Base-by-base conservation (phyloP, 495 filamentous ascomycete species). In the Baudoinia panamericana region DNA sequence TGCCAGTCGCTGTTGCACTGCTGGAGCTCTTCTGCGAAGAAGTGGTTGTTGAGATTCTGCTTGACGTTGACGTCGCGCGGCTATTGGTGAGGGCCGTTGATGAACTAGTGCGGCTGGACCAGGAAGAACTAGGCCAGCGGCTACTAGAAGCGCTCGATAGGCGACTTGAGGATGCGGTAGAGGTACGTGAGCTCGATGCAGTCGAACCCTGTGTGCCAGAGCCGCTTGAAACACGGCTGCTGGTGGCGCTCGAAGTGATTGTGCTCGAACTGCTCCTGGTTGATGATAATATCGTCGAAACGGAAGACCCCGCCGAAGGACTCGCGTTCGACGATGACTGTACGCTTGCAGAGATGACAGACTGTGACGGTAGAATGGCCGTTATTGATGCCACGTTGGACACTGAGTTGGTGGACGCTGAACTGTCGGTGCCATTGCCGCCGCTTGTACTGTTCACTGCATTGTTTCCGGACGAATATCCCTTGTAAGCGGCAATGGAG, bases 401-500 rank as follows among this genome's bases (percentile, higher is more conserved):
- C 16, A 8, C 22, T 8, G 31, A 5, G 31, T 15, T 4, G 5
- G 12, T 3, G 31, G 31, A 3, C 11, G 31, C 18, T 11, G 30
- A 8, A 32, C 30, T 11, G n/a, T 16, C 13, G 31, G 31, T 17
- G 31, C n/a, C n/a, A n/a, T n/a, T n/a, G 5, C 2, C 31, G 30
- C 11, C 7, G 25, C 34, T 5, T 25, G 19, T 5, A n/a, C n/a
- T n/a, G n/a, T n/a, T n/a, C n/a, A n/a, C n/a, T n/a, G n/a, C n/a
- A n/a, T n/a, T n/a, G n/a, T n/a, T n/a, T n/a, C n/a, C n/a, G n/a
- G 34, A 6, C 34, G 20, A 37, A 4, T n/a, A 37, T 8, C 34
- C 34, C 18, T 37, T 37, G 34, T 37, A 37, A 13, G 34, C 34
- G 20, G 34, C 34, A 4, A 37, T 2, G 3, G 34, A 37, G 34